Base-by-base conservation (phyloP, 169 alveolate genomes). In the Cryptosporidium canis region DNA sequence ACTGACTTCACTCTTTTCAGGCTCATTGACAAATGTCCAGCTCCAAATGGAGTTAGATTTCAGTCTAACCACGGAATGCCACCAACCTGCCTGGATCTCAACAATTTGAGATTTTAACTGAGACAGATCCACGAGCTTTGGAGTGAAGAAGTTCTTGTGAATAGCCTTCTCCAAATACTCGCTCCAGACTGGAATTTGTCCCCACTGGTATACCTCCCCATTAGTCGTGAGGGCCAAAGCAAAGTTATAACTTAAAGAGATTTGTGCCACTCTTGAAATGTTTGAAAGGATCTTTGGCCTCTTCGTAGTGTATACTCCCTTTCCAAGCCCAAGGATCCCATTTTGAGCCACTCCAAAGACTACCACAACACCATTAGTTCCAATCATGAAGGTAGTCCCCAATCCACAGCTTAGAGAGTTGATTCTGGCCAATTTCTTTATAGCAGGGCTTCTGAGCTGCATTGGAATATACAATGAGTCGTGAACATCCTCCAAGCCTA, bases 161-260 rank as follows among this genome's bases (percentile, higher is more conserved):
- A 58, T 1, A 3, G 33, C 24, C 27, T 44, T 77, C 9, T 77
- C 87, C 6, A 77, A 29, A 41, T 41, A 63, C 21, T 55, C 77
- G 39, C 44, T 58, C 87, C 87, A 77, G 11, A 77, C 87, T 11
- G 61, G 68, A 8, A 77, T 58, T 77, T 77, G 87, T 21, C 87
- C 87, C 87, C 87, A 77, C 27, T 77, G 87, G 39, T 58, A 77
- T 44, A 77, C 87, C 24, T 77, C 72, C 9, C 87, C 87, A 61
- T 24, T 41, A 5, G 77, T 77, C 7, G 87, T 77, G 21, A 77
- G 63, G 1, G 87, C 87, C 24, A 77, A 31, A 4, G 33, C 87
- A 43, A 77, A 77, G 47, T 77, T 77, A 11, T 77, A 77, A 24
- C 87, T 77, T 37, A 77, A 51, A 31, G 87, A 77, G n/a, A 77